These are phyloP conservation scores for Arthrobotrys musiformis DNA, from an alignment of 2,329 filamentous ascomycete species.

Conservation along the genomic window DNA sequence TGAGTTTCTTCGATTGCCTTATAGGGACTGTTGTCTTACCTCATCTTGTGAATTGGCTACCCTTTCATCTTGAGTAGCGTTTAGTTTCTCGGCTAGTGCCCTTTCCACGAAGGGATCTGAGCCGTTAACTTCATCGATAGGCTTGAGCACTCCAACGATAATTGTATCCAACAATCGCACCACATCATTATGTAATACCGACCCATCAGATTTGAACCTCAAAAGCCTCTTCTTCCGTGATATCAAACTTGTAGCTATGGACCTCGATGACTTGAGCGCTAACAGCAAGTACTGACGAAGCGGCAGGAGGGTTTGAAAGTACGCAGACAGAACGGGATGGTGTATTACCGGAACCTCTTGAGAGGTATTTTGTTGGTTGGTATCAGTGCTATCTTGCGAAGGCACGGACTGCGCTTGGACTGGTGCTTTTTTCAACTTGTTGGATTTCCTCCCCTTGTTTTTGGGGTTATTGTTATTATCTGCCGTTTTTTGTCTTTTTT, in stretches of 20 bases:
- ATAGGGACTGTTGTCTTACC: not conserved
- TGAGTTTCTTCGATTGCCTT: not conserved
- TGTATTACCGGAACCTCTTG: slow-evolving; percentile 59
- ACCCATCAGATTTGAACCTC: slow-evolving; percentile 50
- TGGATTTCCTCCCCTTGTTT: slow-evolving; percentile 44
- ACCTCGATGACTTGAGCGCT: slow-evolving; percentile 43
- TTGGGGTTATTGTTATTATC: slow-evolving; percentile 3
- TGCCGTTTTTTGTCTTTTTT: not conserved
- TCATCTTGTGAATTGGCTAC: slow-evolving; percentile 33
- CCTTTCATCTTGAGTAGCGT: slow-evolving; percentile 46
- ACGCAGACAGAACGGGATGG: slow-evolving; percentile 75
- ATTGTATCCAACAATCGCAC: slow-evolving; percentile 74
- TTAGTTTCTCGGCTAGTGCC: slow-evolving; percentile 35
- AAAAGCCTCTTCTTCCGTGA: slow-evolving; percentile 27
- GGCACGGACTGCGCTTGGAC: slow-evolving; percentile 59
- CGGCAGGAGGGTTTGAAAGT: slow-evolving; percentile 74
- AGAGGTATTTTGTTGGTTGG: slow-evolving; percentile 7
- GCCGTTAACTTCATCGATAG: slow-evolving; percentile 28
- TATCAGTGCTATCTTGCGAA: not conserved
- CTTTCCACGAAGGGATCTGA: slow-evolving; percentile 29
- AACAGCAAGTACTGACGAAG: slow-evolving; percentile 74
- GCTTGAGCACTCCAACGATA: slow-evolving; percentile 70
- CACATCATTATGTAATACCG: slow-evolving; percentile 61
- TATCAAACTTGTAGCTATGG: slow-evolving; percentile 34
- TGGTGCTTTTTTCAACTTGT: slow-evolving; percentile 48